These are phyloP conservation scores for Suillus brevipes DNA, from an alignment of 768 basidiomycete genomes.

Conservation along the genomic window DNA sequence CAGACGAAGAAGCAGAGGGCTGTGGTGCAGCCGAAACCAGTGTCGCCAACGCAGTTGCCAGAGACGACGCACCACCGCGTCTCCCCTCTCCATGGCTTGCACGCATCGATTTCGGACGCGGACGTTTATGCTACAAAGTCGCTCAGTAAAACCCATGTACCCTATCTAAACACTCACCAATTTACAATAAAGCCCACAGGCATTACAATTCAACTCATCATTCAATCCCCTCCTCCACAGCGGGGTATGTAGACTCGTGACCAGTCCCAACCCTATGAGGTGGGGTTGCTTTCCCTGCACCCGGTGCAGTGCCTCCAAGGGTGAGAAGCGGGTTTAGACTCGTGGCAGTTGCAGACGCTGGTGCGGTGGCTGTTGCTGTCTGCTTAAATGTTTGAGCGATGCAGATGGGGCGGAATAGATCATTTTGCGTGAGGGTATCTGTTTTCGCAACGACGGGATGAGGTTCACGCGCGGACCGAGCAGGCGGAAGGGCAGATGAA, in stretches of 20 bases:
- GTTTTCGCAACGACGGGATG: constrained; percentile 98
- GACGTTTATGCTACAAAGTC: constrained; percentile 70
- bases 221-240: constrained; percentile 85
- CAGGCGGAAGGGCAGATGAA: too few relatives aligned
- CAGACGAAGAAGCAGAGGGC: neutral
- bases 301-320: constrained; percentile 22
- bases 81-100: constrained; percentile 73
- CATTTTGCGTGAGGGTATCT: constrained; percentile 94
- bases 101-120: constrained; percentile 86
- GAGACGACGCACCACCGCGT: constrained; percentile 12
- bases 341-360: constrained; percentile 64
- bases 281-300: neutral
- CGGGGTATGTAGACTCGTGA: constrained; percentile 85
- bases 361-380: constrained; percentile 34
- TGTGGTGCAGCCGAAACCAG: neutral
- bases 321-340: constrained; percentile 48
- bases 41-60: neutral
- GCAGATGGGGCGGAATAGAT: constrained; percentile 50
- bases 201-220: constrained; percentile 88
- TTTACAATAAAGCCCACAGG: constrained; percentile 87
- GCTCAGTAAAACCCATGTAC: constrained; percentile 7
- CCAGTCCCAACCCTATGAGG: too few relatives aligned
- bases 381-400: neutral
- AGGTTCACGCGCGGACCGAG: constrained; percentile 97
- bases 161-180: constrained; percentile 48